Conservation (phyloP, 805 yeast species). For the Suhomyces vadensis region DNA sequence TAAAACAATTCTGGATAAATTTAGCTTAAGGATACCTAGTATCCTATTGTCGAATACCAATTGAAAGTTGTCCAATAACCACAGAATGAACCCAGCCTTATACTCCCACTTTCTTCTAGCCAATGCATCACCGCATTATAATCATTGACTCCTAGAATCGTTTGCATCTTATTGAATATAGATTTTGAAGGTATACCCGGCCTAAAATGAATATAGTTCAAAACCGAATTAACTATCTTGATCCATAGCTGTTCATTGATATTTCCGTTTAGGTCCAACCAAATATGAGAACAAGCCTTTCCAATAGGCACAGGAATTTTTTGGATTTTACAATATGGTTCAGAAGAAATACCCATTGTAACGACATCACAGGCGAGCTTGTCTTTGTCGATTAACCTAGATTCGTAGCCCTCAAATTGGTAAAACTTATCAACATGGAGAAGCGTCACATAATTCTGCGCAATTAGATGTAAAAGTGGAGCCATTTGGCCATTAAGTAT, state of each 20-base stretch:
- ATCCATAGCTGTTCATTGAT: constrained; percentile 64
- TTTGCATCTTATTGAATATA: constrained; percentile 27
- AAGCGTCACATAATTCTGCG: constrained; percentile 20
- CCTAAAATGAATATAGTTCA: constrained; percentile 34
- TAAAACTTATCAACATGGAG: constrained; percentile 52
- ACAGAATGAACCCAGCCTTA: constrained; percentile 30
- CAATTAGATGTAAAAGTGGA: constrained; percentile 55
- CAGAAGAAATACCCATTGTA: constrained; percentile 23
- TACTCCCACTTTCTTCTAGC: constrained; percentile 43
- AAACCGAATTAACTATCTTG: constrained; percentile 48
- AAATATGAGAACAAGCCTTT: constrained; percentile 61
- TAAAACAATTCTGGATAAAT: too few species aligned
- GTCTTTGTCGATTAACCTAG: constrained; percentile 70
- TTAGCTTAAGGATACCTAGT: too few species aligned
- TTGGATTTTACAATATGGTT: constrained; percentile 1
- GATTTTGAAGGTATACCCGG: constrained; percentile 35
- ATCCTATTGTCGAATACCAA: constrained; percentile 49
- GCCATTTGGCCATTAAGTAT: constrained; percentile 66
- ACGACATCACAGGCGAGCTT: constrained; percentile 66
- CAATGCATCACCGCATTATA: constrained; percentile 32
- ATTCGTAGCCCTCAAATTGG: constrained; percentile 64
- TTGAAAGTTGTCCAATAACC: constrained; percentile 46
- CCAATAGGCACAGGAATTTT: constrained; percentile 55
- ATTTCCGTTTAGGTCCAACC: constrained; percentile 69
- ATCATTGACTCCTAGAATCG: constrained; percentile 32